Evolutionary conservation across 208 protist species (phyloP).

Genomic region (Trypanosoma grayi): DNA sequence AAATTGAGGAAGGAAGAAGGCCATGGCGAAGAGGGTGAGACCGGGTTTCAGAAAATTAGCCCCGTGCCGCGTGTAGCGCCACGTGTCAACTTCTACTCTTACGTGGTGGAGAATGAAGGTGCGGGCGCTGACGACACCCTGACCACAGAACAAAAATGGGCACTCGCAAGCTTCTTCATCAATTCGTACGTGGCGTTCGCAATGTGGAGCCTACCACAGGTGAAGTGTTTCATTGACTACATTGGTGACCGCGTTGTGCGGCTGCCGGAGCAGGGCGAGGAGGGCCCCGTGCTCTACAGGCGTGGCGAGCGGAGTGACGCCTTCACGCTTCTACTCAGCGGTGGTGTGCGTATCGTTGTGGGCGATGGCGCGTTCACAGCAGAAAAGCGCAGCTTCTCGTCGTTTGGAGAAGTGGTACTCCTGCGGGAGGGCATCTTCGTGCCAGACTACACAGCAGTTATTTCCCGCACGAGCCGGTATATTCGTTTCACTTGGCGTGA

Average conservation of each 20-base stretch:
- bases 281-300: conserved; percentile 41
- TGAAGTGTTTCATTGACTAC: conserved; percentile 57
- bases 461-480: conserved; percentile 47
- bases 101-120: conserved; percentile 12
- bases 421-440: conserved; percentile 29
- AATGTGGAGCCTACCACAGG: conserved; percentile 46
- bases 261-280: not conserved
- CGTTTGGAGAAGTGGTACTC: conserved; percentile 54
- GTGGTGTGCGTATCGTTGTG: conserved; percentile 39
- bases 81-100: conserved; percentile 81
- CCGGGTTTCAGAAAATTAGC: not conserved
- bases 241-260: conserved; percentile 46
- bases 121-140: conserved; percentile 17
- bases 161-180: conserved; percentile 56
- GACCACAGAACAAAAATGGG: conserved; percentile 65
- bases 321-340: conserved; percentile 74
- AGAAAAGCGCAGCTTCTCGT: conserved; percentile 65
- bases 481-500: conserved; percentile 52
- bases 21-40: not conserved
- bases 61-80: conserved; percentile 18
- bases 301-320: conserved; percentile 26
- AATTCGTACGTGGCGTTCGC: conserved; percentile 59
- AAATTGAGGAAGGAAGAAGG: conserved; percentile 1
- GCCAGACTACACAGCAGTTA: conserved; percentile 68
- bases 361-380: conserved; percentile 35